Evolutionary conservation across 2,329 filamentous ascomycete genomes (phyloP).

Genomic region (Neonectria sp.): DNA sequence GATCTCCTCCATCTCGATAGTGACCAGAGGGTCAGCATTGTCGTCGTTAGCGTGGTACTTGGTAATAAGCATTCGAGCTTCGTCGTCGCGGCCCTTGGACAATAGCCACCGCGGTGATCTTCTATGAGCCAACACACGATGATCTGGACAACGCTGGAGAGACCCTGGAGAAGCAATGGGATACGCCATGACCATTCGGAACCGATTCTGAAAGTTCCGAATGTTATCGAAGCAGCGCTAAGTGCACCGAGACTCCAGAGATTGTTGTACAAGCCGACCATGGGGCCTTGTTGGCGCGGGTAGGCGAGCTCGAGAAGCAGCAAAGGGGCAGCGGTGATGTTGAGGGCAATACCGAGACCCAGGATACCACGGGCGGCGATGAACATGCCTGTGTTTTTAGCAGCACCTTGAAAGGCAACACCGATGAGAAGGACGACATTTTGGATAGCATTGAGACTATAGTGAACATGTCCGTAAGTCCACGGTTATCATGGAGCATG

Average conservation of each 20-base stretch:
- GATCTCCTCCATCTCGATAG: slow-evolving; percentile 66
- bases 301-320: slow-evolving; percentile 35
- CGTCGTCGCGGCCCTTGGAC: slow-evolving; percentile 52
- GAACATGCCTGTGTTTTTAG: slow-evolving; percentile 25
- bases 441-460: slow-evolving; percentile 38
- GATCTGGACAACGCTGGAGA: slow-evolving; percentile 31
- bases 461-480: neutral
- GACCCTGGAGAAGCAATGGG: slow-evolving; percentile 27
- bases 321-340: slow-evolving; percentile 34
- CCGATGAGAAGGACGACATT: slow-evolving; percentile 34
- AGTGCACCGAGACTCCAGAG: slow-evolving; percentile 38
- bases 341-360: slow-evolving; percentile 35
- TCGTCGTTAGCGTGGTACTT: slow-evolving; percentile 67
- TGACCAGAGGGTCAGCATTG: slow-evolving; percentile 58
- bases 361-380: slow-evolving; percentile 33
- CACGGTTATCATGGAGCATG: neutral
- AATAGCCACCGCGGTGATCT: slow-evolving; percentile 60
- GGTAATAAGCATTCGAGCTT: slow-evolving; percentile 63
- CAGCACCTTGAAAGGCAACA: slow-evolving; percentile 26
- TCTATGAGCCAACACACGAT: slow-evolving; percentile 19
- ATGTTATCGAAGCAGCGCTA: slow-evolving; percentile 30
- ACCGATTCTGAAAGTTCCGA: slow-evolving; percentile 33
- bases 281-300: slow-evolving; percentile 34
- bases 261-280: slow-evolving; percentile 38
- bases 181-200: slow-evolving; percentile 37